Conservation (phyloP, 192 early-diverging fungal genomes). For the Backusella parvicylindrica region DNA sequence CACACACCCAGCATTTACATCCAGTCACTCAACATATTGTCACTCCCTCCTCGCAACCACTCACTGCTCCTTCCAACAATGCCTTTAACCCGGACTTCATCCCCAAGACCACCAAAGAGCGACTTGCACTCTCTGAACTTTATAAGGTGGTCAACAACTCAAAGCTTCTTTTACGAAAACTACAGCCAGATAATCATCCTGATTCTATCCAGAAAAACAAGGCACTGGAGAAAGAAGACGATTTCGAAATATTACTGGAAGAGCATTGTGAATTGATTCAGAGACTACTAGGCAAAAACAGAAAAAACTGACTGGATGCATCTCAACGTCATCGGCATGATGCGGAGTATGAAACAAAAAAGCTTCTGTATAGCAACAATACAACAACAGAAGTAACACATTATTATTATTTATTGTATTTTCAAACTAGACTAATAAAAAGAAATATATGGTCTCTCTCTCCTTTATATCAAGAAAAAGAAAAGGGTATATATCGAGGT, state of each 20-base stretch:
- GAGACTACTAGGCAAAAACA: background rate
- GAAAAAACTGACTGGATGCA: background rate
- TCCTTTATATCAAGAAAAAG: background rate
- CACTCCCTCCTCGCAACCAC: conserved; percentile 20
- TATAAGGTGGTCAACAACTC: conserved; percentile 12
- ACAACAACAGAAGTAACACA: background rate
- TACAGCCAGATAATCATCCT: background rate
- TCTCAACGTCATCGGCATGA: background rate
- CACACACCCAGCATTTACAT: background rate
- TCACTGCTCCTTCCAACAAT: conserved; percentile 32
- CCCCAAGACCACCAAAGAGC: conserved; percentile 18
- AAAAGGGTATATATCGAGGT: background rate
- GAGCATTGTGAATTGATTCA: conserved; percentile 1
- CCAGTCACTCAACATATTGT: conserved; percentile 11
- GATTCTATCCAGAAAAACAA: background rate
- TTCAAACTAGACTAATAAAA: background rate
- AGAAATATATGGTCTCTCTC: background rate
- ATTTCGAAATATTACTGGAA: background rate
- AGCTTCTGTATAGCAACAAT: background rate
- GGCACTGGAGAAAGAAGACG: background rate
- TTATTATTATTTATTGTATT: background rate
- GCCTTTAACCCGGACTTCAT: conserved; percentile 28
- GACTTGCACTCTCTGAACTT: conserved; percentile 12
- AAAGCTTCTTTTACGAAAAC: background rate
- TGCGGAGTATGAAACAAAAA: conserved; percentile 1